A percentile compares a stretch with the other conserved stretches of the same genome.
These are phyloP conservation scores for Aspergillus sp. DNA, from an alignment of 2,329 filamentous ascomycete species.

Conservation along the genomic window DNA sequence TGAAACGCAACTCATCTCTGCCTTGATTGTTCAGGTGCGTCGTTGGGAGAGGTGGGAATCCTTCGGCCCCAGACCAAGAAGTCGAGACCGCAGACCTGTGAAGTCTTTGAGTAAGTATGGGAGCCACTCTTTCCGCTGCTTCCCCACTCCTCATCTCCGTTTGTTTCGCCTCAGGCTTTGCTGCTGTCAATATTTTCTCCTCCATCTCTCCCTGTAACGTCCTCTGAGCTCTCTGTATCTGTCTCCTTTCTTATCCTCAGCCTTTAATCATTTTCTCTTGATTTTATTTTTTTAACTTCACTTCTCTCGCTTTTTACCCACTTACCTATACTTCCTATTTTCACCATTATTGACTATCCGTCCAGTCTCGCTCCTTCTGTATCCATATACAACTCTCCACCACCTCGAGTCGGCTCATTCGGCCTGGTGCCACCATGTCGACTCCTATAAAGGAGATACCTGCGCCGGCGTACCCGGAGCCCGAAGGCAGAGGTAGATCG, in stretches of 20 bases:
- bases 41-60: background rate
- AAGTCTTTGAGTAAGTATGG: slow-evolving; percentile 2
- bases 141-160: slow-evolving; percentile 12
- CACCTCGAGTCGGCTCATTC: background rate
- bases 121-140: background rate
- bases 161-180: slow-evolving; percentile 7
- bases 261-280: background rate
- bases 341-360: background rate
- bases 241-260: background rate
- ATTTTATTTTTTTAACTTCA: background rate
- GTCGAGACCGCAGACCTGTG: background rate
- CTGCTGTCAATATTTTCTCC: slow-evolving; percentile 8
- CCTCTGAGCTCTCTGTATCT: background rate
- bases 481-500: slow-evolving; percentile 25
- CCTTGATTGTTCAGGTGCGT: background rate
- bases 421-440: slow-evolving; percentile 37
- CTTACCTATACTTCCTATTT: background rate
- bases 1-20: background rate
- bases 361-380: background rate
- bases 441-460: slow-evolving; percentile 33
- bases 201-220: slow-evolving; percentile 6
- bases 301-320: background rate
- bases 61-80: background rate
- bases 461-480: slow-evolving; percentile 24
- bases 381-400: background rate